These are phyloP conservation scores for Filobasidium wieringae DNA, from an alignment of 768 basidiomycete genomes.

Conservation along the genomic window DNA sequence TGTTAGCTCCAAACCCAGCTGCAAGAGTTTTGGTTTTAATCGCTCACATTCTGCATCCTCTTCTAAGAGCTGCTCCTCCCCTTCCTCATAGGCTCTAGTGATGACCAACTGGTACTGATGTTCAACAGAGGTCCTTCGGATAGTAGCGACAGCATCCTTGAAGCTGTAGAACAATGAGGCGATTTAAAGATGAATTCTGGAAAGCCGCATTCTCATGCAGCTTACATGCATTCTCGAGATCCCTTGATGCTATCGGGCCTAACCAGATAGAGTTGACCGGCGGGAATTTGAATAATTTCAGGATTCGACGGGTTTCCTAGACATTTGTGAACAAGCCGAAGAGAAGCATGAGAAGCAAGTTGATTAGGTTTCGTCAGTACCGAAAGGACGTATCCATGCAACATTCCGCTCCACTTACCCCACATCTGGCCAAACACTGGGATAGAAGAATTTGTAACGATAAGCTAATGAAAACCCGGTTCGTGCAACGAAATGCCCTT, in stretches of 20 bases:
- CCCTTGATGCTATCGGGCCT: constrained; percentile 83
- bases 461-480: neutral
- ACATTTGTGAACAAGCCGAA: too few species aligned
- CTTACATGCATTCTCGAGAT: constrained; percentile 93
- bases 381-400: neutral
- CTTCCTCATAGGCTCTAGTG: constrained; percentile 93
- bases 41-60: constrained; percentile 54
- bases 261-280: constrained; percentile 80
- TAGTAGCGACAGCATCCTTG: constrained; percentile 87
- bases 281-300: constrained; percentile 86
- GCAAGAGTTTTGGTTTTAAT: constrained; percentile 39
- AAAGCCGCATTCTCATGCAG: constrained; percentile 7
- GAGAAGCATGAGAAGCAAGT: neutral
- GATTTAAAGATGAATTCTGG: neutral
- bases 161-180: constrained; percentile 48
- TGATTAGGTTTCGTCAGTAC: neutral
- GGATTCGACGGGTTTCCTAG: constrained; percentile 86
- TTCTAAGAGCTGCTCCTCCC: constrained; percentile 84
- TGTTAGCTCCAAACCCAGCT: too few species aligned
- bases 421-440: constrained; percentile 84
- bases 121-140: constrained; percentile 65
- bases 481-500: constrained; percentile 19
- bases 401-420: constrained; percentile 47
- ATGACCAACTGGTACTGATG: constrained; percentile 73
- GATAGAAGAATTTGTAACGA: neutral